phyloP scores from a whole-genome alignment of 129 eudicot genomes.

The Rutidosis leptorrhynchoides region DNA sequence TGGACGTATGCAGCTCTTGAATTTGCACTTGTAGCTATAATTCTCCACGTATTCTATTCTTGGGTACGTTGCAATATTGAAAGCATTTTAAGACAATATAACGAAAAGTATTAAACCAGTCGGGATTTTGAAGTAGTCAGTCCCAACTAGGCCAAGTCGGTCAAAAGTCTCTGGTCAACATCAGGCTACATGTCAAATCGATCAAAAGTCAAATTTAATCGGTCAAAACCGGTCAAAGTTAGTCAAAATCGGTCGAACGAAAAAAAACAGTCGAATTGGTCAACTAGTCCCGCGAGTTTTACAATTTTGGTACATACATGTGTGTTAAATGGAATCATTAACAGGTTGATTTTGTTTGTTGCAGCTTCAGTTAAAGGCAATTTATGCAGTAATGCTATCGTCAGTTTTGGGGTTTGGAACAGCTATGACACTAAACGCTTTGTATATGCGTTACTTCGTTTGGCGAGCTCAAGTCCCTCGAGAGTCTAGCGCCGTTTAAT shows the following conservation, averaged over 20 bases:
- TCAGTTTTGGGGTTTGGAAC: constrained; percentile 61
- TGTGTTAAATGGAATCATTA: constrained; percentile 32
- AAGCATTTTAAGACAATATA: constrained; percentile 15
- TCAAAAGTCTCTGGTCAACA: too few species aligned
- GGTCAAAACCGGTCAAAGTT: too few species aligned
- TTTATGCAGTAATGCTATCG: constrained; percentile 64
- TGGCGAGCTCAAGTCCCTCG: constrained; percentile 51
- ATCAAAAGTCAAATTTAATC: too few species aligned
- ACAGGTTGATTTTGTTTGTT: constrained; percentile 25
- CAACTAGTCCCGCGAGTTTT: too few species aligned
- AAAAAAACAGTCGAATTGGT: too few species aligned
- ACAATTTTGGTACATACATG: not conserved
- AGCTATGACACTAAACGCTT: constrained; percentile 49
- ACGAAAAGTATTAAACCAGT: not conserved
- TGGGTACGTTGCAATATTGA: constrained; percentile 44
- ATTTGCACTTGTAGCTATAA: constrained; percentile 73
- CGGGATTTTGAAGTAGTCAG: too few species aligned
- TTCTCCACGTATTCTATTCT: constrained; percentile 63
- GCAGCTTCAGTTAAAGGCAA: constrained; percentile 69
- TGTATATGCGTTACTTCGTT: constrained; percentile 44
- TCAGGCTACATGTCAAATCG: too few species aligned
- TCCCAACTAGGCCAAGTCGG: too few species aligned
- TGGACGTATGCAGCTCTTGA: constrained; percentile 96
- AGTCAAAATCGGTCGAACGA: too few species aligned
- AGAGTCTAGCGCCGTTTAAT: constrained; percentile 40